Conservation (phyloP, 2,329 filamentous ascomycete genomes). For the Diaporthe sp. region DNA sequence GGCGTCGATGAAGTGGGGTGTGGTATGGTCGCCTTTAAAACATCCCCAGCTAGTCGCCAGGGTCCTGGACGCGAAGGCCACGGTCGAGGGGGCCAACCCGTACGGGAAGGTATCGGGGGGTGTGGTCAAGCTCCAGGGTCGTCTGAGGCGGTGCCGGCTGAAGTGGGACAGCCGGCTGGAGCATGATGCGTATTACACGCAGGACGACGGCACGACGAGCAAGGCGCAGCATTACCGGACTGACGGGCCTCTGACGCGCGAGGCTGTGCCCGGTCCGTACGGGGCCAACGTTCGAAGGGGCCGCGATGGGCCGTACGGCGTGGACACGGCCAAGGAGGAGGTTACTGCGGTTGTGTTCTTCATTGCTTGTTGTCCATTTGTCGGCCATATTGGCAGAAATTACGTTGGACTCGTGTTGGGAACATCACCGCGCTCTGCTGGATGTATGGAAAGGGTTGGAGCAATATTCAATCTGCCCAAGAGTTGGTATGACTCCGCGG, state of each 20-base stretch:
- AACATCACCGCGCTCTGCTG: not conserved
- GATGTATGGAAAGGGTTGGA: slow-evolving; percentile 3
- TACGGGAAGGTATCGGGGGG: not conserved
- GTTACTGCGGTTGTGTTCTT: slow-evolving; percentile 10
- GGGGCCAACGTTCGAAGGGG: not conserved
- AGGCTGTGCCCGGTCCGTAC: not conserved
- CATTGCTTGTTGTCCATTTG: not conserved
- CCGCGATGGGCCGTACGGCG: not conserved
- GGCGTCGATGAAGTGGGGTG: slow-evolving; percentile 20
- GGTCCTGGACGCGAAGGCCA: not conserved
- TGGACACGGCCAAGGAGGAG: not conserved
- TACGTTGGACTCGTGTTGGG: slow-evolving; percentile 7
- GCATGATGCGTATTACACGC: slow-evolving; percentile 1
- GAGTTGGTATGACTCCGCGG: slow-evolving; percentile 9
- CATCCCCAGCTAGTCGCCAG: not conserved
- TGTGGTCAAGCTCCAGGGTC: slow-evolving; percentile 2
- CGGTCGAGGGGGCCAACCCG: slow-evolving; percentile 14
- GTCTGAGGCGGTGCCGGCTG: slow-evolving; percentile 6
- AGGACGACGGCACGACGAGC: not conserved
- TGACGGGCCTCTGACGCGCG: slow-evolving; percentile 12
- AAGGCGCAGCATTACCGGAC: slow-evolving; percentile 22
- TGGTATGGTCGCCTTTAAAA: slow-evolving; percentile 6
- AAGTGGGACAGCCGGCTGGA: not conserved
- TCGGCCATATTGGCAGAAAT: slow-evolving; percentile 6
- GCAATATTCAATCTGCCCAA: slow-evolving; percentile 13